phyloP scores from a whole-genome alignment of 1,139 yeast genomes.

The Pichia sp. region DNA sequence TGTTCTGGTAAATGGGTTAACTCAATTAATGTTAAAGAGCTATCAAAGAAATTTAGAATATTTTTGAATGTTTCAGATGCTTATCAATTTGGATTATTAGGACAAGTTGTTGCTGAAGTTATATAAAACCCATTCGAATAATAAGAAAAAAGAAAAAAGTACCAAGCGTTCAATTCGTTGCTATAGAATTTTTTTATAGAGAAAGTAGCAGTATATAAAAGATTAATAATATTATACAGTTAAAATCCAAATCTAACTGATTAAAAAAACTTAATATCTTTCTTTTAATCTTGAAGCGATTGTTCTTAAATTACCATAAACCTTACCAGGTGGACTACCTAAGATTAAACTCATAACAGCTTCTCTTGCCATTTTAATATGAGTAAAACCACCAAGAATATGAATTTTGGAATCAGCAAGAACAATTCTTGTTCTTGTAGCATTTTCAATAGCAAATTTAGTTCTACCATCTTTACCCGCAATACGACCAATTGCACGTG shows the following conservation, averaged over 20 bases:
- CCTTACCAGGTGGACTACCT: conserved; percentile 98
- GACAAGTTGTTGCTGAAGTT: conserved; percentile 31
- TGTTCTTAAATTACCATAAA: conserved; percentile 92
- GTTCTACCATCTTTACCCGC: conserved; percentile 99
- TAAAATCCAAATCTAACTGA: too few species aligned
- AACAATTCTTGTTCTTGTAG: conserved; percentile 95
- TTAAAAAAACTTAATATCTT: conserved; percentile 73
- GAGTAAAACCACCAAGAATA: conserved; percentile 93
- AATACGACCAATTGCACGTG: conserved; percentile 98
- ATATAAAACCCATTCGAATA: too few species aligned
- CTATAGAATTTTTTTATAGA: too few species aligned
- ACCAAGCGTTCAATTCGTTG: too few species aligned
- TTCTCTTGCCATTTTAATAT: conserved; percentile 95
- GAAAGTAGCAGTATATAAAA: too few species aligned
- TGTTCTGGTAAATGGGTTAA: conserved; percentile 88
- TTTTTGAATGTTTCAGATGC: conserved; percentile 55
- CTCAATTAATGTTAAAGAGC: conserved; percentile 41
- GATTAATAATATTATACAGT: too few species aligned
- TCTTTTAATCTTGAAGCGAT: conserved; percentile 97
- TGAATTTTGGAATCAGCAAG: conserved; percentile 95
- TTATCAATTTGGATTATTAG: conserved; percentile 56
- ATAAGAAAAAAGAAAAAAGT: too few species aligned
- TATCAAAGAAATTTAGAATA: conserved; percentile 41
- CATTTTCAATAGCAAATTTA: conserved; percentile 96
- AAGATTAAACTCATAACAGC: conserved; percentile 89